Evolutionary conservation across 345 rosid genomes (phyloP).

Genomic region (Eucalyptus curtisii): DNA sequence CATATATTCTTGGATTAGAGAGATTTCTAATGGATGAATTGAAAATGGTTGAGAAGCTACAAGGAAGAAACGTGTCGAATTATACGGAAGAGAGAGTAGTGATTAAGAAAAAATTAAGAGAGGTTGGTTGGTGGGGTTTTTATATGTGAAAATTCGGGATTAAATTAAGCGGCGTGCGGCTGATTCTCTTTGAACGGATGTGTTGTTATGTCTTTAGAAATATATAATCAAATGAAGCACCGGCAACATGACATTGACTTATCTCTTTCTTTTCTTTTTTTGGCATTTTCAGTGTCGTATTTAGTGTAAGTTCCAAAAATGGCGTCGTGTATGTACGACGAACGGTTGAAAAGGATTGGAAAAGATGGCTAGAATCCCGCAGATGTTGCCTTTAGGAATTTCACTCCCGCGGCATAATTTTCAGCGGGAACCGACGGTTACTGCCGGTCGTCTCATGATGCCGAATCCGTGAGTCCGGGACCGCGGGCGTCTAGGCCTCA

Average conservation of each 20-base stretch:
- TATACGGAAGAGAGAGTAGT: background rate
- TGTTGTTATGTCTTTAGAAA: background rate
- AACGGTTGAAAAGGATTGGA: background rate
- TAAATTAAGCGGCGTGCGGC: background rate
- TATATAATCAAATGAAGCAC: background rate
- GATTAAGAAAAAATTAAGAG: background rate
- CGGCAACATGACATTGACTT: background rate
- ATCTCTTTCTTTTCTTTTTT: background rate
- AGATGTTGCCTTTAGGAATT: background rate
- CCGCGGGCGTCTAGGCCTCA: background rate
- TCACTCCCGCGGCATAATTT: background rate
- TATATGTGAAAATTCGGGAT: background rate
- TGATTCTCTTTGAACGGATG: background rate
- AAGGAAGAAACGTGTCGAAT: background rate
- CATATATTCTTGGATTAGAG: background rate
- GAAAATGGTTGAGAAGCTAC: background rate
- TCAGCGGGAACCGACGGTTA: background rate
- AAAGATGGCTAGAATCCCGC: background rate
- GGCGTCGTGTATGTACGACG: background rate
- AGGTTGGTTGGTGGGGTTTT: background rate
- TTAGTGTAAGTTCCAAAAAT: background rate
- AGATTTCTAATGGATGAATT: background rate
- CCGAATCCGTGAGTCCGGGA: accelerated
- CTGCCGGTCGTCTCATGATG: background rate
- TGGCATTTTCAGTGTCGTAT: background rate